A percentile compares a stretch with the other conserved stretches of the same genome.
Conservation (phyloP, 192 early-diverging fungal genomes). For the Powellomyces hirtus region DNA sequence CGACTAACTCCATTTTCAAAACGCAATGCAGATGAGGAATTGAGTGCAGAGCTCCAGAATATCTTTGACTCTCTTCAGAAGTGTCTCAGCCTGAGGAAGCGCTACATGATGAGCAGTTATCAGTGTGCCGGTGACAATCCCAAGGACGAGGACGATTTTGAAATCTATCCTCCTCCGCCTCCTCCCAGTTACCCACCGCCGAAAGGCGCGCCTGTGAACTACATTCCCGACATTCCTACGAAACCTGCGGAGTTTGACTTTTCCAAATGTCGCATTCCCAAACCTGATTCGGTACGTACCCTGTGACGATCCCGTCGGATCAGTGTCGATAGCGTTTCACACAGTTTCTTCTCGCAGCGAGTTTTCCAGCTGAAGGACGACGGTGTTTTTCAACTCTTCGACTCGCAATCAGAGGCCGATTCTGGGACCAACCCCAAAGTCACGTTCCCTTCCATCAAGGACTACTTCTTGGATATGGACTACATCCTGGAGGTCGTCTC, state of each 20-base stretch:
- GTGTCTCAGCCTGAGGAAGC: constrained; percentile 76
- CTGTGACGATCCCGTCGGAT: too few relatives aligned
- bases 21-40: constrained; percentile 46
- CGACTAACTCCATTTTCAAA: not conserved
- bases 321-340: too few relatives aligned
- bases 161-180: constrained; percentile 85
- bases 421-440: not conserved
- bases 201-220: not conserved
- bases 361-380: constrained; percentile 49
- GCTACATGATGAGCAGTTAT: constrained; percentile 70
- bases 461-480: constrained; percentile 86
- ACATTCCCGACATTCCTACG: constrained; percentile 1
- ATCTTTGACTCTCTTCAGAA: constrained; percentile 62
- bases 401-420: constrained; percentile 7
- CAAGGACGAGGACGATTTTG: constrained; percentile 72
- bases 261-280: constrained; percentile 40
- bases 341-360: too few relatives aligned
- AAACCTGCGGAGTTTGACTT: constrained; percentile 39
- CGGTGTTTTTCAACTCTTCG: constrained; percentile 65
- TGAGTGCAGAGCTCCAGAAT: constrained; percentile 59
- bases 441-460: constrained; percentile 69
- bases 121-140: constrained; percentile 84
- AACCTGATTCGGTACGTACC: constrained; percentile 1
- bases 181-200: constrained; percentile 58
- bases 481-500: constrained; percentile 71